A percentile compares a stretch with the other conserved stretches of the same genome.
phyloP scores from a whole-genome alignment of 495 filamentous ascomycete genomes.

The Glutinoglossum americanum region DNA sequence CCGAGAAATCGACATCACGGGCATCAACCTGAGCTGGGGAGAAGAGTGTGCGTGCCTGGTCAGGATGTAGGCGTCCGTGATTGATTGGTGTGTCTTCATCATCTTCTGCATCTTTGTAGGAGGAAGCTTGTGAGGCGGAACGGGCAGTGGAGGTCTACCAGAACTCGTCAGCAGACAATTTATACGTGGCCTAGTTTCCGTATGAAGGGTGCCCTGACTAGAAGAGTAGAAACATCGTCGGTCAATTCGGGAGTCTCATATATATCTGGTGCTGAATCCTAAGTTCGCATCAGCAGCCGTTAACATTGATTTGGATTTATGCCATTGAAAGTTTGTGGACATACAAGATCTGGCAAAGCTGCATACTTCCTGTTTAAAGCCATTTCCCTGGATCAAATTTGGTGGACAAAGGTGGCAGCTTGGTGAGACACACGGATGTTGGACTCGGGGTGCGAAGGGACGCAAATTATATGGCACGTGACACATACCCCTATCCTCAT shows the following conservation, averaged over 20 bases:
- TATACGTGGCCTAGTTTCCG: neutral
- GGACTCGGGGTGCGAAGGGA: neutral
- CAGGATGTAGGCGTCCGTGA: slow-evolving; percentile 46
- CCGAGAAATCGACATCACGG: slow-evolving; percentile 58
- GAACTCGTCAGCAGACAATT: slow-evolving; percentile 8
- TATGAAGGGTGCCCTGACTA: slow-evolving; percentile 24
- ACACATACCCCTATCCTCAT: neutral
- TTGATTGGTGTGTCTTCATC: slow-evolving; percentile 43
- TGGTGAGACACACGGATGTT: neutral
- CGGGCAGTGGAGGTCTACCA: slow-evolving; percentile 38
- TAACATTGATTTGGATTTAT: slow-evolving; percentile 7
- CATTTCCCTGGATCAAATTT: slow-evolving; percentile 1
- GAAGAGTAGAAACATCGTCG: slow-evolving; percentile 69
- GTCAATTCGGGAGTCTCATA: slow-evolving; percentile 87
- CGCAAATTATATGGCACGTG: neutral
- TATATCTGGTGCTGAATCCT: slow-evolving; percentile 82
- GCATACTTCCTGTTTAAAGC: slow-evolving; percentile 55
- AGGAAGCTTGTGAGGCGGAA: slow-evolving; percentile 31
- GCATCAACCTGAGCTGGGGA: slow-evolving; percentile 52
- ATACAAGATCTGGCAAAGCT: slow-evolving; percentile 62
- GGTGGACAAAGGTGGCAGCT: neutral
- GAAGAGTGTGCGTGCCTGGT: slow-evolving; percentile 62
- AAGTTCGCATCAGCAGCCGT: neutral
- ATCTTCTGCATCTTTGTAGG: slow-evolving; percentile 22
- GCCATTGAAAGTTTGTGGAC: slow-evolving; percentile 8